phyloP scores from a whole-genome alignment of 2,329 filamentous ascomycete species.

The Neonectria faginata region DNA sequence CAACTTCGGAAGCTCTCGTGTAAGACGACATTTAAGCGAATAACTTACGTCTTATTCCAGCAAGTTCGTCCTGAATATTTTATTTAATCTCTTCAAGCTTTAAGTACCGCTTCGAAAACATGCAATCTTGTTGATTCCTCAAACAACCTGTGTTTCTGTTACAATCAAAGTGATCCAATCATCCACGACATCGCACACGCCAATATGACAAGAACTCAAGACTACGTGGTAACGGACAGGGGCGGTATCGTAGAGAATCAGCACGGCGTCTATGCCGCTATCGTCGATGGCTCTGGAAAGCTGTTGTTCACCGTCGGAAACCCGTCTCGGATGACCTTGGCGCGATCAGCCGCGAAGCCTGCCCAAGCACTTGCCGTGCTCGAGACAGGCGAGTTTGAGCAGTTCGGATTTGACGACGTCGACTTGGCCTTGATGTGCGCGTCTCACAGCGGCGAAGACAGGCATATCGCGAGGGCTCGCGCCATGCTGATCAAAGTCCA shows the following conservation, averaged over 20 bases:
- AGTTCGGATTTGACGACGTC: conserved; percentile 52
- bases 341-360: conserved; percentile 60
- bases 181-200: background rate
- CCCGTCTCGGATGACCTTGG: conserved; percentile 55
- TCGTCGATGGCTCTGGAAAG: conserved; percentile 53
- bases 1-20: background rate
- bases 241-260: conserved; percentile 57
- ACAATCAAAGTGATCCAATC: background rate
- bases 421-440: conserved; percentile 61
- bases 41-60: background rate
- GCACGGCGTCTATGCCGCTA: conserved; percentile 57
- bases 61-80: background rate
- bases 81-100: too few species aligned
- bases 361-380: conserved; percentile 58
- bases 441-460: conserved; percentile 58
- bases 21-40: background rate
- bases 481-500: conserved; percentile 53
- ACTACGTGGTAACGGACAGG: conserved; percentile 53
- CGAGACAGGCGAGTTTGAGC: conserved; percentile 54
- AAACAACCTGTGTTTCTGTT: background rate
- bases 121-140: background rate
- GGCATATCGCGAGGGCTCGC: conserved; percentile 53
- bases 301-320: conserved; percentile 56
- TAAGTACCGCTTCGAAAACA: background rate
- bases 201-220: conserved; percentile 6